Base-by-base conservation (phyloP, 768 basidiomycete species). In the Imleria badia region DNA sequence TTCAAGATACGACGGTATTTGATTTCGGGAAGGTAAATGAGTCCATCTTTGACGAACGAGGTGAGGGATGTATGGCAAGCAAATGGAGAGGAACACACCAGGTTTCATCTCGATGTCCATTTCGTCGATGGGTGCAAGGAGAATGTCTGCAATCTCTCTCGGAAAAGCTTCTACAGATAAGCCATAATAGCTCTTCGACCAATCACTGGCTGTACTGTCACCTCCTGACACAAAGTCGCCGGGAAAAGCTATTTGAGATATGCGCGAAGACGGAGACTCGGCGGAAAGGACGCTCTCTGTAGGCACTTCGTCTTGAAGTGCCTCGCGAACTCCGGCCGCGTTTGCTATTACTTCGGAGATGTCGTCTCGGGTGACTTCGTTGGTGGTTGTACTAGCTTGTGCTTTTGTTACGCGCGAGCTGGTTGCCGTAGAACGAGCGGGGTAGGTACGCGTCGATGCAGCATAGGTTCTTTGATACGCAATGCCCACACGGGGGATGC, bases 1-100 rank as follows among this genome's bases (percentile, higher is more conserved):
- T 98, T 98, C 44, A 98, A 73, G 33, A 92, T 85, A 22, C 96
- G 83, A 17, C 96, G 82, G 66, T 98, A 98, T 68, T 97, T 96
- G 65, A 98, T 98, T 72, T 98, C 96, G 19, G 96, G 96, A 8
- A 98, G 84, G 72, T 98, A 98, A 12, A 97, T 74, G 39, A 98
- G 78, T 6, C 96, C 96, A 61, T 98, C 96, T 96, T 53, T 9
- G 7, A 20, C 40, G 34, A 51, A 56, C 17, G 20, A 45, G 8
- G 23, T 53, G 20, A 61, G 34, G 15, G 20, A 23, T 15, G 29
- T 17, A 17, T 6, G 7, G 3, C 2, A 22, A n/a, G n/a, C 17
- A 22, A 35, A 20, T 26, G 12, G 29, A 38, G 13, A 51, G 2
- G 9, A 22, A 14, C 84, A 47, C 43, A 89, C 94, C 95, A 51